These are phyloP conservation scores for Vanderwaltozyma yarrowii DNA, from an alignment of 805 yeast genomes.

Conservation along the genomic window DNA sequence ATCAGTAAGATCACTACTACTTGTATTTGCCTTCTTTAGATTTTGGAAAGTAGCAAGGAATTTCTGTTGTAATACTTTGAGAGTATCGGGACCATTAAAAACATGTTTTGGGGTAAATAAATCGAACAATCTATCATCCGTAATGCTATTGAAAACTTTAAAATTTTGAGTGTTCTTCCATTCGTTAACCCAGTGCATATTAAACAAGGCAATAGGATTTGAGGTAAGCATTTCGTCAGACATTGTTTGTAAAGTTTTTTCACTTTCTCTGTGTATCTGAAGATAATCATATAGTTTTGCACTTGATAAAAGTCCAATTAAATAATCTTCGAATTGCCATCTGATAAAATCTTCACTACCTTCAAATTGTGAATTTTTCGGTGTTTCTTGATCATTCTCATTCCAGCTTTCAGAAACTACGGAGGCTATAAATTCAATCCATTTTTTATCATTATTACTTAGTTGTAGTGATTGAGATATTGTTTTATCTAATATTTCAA, in stretches of 20 bases:
- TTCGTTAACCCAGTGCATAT: slow-evolving; percentile 34
- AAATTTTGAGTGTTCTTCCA: slow-evolving; percentile 53
- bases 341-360: slow-evolving; percentile 87
- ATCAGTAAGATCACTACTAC: background rate
- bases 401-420: slow-evolving; percentile 41
- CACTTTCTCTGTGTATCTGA: slow-evolving; percentile 28
- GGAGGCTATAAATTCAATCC: slow-evolving; percentile 49
- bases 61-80: slow-evolving; percentile 22
- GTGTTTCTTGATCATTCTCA: slow-evolving; percentile 30
- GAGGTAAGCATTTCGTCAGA: slow-evolving; percentile 22
- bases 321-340: slow-evolving; percentile 81
- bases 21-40: slow-evolving; percentile 1
- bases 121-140: slow-evolving; percentile 65
- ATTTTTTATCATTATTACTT: slow-evolving; percentile 59
- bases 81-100: slow-evolving; percentile 21
- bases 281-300: slow-evolving; percentile 59
- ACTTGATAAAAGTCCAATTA: slow-evolving; percentile 63
- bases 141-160: slow-evolving; percentile 40
- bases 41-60: slow-evolving; percentile 26
- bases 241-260: slow-evolving; percentile 28
- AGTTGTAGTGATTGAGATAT: slow-evolving; percentile 37
- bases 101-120: slow-evolving; percentile 41
- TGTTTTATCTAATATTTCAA: slow-evolving; percentile 36
- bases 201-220: slow-evolving; percentile 34
- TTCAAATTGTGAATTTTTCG: slow-evolving; percentile 38